Evolutionary conservation across 306 rosid species (phyloP).

Genomic region (Vicia villosa): DNA sequence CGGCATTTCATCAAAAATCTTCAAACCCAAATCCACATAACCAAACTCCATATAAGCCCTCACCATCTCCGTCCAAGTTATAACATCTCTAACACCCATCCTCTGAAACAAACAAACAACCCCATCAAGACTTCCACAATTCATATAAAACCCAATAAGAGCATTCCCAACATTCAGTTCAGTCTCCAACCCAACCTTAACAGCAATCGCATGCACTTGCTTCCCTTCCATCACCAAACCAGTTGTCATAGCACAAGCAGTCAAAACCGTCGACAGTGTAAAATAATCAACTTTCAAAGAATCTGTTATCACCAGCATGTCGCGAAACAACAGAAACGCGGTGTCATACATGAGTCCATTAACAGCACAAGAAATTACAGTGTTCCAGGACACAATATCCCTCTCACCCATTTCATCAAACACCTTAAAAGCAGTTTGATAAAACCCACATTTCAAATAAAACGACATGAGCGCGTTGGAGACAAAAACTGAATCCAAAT

Average conservation of each 20-base stretch:
- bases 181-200: slow-evolving; percentile 66
- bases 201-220: slow-evolving; percentile 63
- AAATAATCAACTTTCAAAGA: slow-evolving; percentile 51
- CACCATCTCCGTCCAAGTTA: slow-evolving; percentile 78
- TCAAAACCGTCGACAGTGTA: slow-evolving; percentile 66
- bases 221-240: slow-evolving; percentile 50
- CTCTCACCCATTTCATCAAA: slow-evolving; percentile 56
- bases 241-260: slow-evolving; percentile 52
- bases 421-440: slow-evolving; percentile 46
- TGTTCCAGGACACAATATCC: slow-evolving; percentile 78
- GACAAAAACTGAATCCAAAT: slow-evolving; percentile 55
- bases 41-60: slow-evolving; percentile 71
- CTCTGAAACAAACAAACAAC: slow-evolving; percentile 56
- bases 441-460: slow-evolving; percentile 56
- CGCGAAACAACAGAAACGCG: slow-evolving; percentile 55
- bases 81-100: slow-evolving; percentile 64
- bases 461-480: slow-evolving; percentile 68
- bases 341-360: slow-evolving; percentile 46
- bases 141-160: slow-evolving; percentile 64
- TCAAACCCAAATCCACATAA: slow-evolving; percentile 55
- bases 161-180: slow-evolving; percentile 72
- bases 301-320: slow-evolving; percentile 46
- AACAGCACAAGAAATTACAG: slow-evolving; percentile 55
- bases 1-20: slow-evolving; percentile 66
- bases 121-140: slow-evolving; percentile 49